Base-by-base conservation (phyloP, 495 filamentous ascomycete species). In the Daldinia childiae region DNA sequence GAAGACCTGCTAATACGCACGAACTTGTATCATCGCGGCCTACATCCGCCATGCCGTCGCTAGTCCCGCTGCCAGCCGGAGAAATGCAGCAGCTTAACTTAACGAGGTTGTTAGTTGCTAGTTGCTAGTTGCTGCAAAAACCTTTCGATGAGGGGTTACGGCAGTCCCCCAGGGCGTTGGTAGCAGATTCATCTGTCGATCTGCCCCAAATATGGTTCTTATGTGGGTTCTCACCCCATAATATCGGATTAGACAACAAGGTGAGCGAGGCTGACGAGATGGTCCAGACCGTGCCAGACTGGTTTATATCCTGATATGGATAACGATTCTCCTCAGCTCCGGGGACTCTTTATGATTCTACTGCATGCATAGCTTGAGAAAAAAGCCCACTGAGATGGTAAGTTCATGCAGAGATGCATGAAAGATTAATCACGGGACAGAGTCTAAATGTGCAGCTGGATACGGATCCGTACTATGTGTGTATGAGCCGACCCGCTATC, bases 401-500 rank as follows among this genome's bases (percentile, higher is more conserved):
- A 57, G 19, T 62, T 63, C 61, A 66, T 73, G 71, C 71, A 63
- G 27, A 66, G 62, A 60, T 48, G 71, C 71, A 73, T 73, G 34
- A 55, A 66, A 48, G 36, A 63, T 69, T 38, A 59, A 69, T 73
- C 71, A 73, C 71, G 71, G 71, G 71, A 73, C 58, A 15, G 34
- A 41, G 41, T 30, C 55, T 50, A 61, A 32, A 62, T 60, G 57
- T 60, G 38, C 27, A 39, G 45, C 57, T 51, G 38, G 43, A 62
- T 66, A 56, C 34, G 12, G 34, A 5, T 36, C 12, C 34, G 34
- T 34, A 34, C n/a, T n/a, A n/a, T n/a, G n/a, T 11, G 32, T 36
- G 14, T 32, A 34, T 52, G 34, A 73, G 36, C 62, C 70, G 60
- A 57, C 27, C 59, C 41, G 52, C 9, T 43, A 51, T 19, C 6